These are phyloP conservation scores for Cladosporium sp. DNA, from an alignment of 2,329 filamentous ascomycete genomes.

Conservation along the genomic window DNA sequence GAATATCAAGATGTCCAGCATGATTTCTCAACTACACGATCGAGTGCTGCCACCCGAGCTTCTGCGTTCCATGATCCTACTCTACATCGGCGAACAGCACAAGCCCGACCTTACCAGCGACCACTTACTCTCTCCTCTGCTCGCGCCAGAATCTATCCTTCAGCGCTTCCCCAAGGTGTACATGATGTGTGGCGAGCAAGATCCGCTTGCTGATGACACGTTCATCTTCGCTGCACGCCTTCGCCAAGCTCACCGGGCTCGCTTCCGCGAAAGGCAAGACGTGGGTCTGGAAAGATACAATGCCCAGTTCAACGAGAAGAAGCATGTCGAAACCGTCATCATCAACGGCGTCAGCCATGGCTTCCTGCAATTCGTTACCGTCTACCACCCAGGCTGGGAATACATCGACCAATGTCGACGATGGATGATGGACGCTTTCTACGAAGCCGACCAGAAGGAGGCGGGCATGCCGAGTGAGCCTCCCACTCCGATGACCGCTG, in stretches of 20 bases:
- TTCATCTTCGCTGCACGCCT: slow-evolving; percentile 91
- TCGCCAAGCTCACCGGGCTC: slow-evolving; percentile 70
- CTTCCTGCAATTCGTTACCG: slow-evolving; percentile 84
- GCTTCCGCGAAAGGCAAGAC: slow-evolving; percentile 57
- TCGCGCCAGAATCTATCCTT: slow-evolving; percentile 82
- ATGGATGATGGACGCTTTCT: slow-evolving; percentile 82
- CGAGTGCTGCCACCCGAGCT: slow-evolving; percentile 93
- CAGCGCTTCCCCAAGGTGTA: slow-evolving; percentile 91
- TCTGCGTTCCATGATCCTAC: slow-evolving; percentile 98
- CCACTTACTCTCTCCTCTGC: slow-evolving; percentile 83
- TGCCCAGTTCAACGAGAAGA: slow-evolving; percentile 63
- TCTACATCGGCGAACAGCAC: slow-evolving; percentile 93
- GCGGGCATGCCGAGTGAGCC: slow-evolving; percentile 27
- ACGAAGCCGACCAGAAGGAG: slow-evolving; percentile 45
- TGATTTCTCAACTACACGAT: slow-evolving; percentile 98
- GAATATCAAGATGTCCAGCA: slow-evolving; percentile 89
- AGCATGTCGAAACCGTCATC: slow-evolving; percentile 71
- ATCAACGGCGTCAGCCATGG: slow-evolving; percentile 91
- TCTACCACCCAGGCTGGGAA: slow-evolving; percentile 89
- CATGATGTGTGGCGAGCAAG: slow-evolving; percentile 90
- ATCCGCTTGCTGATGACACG: slow-evolving; percentile 94
- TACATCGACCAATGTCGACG: slow-evolving; percentile 74
- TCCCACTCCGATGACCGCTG: slow-evolving; percentile 21
- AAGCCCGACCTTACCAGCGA: slow-evolving; percentile 90
- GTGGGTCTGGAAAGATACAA: slow-evolving; percentile 52